phyloP scores from a whole-genome alignment of 2,329 filamentous ascomycete species.

The Fusarium papillatum region DNA sequence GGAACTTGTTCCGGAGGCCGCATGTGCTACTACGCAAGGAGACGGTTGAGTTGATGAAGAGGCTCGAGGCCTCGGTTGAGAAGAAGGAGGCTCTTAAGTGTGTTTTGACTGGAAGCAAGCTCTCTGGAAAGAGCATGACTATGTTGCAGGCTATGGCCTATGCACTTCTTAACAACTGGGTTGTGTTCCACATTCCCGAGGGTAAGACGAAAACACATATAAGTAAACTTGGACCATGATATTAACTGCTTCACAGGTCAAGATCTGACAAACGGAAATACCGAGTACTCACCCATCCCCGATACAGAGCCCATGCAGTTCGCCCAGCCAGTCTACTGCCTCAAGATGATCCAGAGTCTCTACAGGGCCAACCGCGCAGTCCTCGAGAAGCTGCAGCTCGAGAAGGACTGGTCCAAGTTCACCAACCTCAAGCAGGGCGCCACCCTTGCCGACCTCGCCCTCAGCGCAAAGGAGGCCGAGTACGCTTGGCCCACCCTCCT shows the following conservation, averaged over 20 bases:
- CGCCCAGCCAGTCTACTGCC: constrained; percentile 83
- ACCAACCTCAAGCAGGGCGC: constrained; percentile 65
- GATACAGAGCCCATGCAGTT: constrained; percentile 73
- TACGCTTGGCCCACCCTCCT: constrained; percentile 85
- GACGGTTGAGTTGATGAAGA: constrained; percentile 77
- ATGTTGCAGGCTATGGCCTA: constrained; percentile 87
- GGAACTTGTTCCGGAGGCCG: constrained; percentile 88
- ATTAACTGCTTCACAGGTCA: constrained; percentile 63
- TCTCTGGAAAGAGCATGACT: constrained; percentile 89
- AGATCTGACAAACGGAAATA: constrained; percentile 84
- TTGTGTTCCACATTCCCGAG: constrained; percentile 92
- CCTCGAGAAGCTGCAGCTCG: constrained; percentile 65
- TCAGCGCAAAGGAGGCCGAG: constrained; percentile 81
- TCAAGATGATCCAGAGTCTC: constrained; percentile 81
- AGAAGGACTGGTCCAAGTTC: constrained; percentile 58
- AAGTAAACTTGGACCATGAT: neutral
- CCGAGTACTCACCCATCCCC: constrained; percentile 81
- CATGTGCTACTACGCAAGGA: constrained; percentile 84
- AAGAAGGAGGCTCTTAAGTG: constrained; percentile 70
- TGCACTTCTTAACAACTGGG: constrained; percentile 86
- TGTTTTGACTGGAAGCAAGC: constrained; percentile 80
- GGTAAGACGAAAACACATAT: constrained; percentile 62
- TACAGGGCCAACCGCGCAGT: constrained; percentile 78
- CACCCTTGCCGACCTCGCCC: constrained; percentile 77
- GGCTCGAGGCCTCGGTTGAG: constrained; percentile 68